These are phyloP conservation scores for Acephala macrosclerotiorum DNA, from an alignment of 2,329 filamentous ascomycete species.

Conservation along the genomic window DNA sequence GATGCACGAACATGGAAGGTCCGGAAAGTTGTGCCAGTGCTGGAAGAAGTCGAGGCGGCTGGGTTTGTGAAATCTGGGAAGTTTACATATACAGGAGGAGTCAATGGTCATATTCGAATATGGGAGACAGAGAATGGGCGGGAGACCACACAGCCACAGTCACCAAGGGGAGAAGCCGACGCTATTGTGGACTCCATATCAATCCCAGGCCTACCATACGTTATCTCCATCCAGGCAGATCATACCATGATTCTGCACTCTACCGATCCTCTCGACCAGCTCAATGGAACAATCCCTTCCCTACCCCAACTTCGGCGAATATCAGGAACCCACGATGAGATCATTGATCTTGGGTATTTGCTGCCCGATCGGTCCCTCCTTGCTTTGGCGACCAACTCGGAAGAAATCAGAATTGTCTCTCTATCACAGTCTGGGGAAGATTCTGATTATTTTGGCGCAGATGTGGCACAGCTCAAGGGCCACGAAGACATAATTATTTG, in stretches of 20 bases:
- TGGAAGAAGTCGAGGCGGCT: conserved; percentile 85
- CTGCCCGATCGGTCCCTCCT: conserved; percentile 81
- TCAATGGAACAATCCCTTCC: conserved; percentile 44
- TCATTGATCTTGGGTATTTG: conserved; percentile 92
- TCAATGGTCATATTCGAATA: conserved; percentile 81
- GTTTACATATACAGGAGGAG: conserved; percentile 83
- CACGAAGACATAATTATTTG: conserved; percentile 97
- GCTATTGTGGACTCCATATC: conserved; percentile 77
- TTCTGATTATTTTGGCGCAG: conserved; percentile 81
- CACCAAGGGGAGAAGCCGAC: conserved; percentile 64
- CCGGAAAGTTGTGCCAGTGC: conserved; percentile 79
- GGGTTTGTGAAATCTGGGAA: conserved; percentile 78
- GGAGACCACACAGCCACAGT: conserved; percentile 81
- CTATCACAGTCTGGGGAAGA: conserved; percentile 52
- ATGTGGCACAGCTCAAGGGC: conserved; percentile 84
- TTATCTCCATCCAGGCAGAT: conserved; percentile 86
- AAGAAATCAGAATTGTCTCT: conserved; percentile 89
- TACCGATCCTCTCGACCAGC: conserved; percentile 50
- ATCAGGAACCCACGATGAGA: conserved; percentile 96
- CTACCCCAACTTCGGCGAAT: conserved; percentile 71
- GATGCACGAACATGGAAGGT: conserved; percentile 85
- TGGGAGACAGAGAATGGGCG: conserved; percentile 82
- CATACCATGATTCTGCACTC: conserved; percentile 85
- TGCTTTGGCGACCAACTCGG: conserved; percentile 92
- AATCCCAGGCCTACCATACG: conserved; percentile 68